Conservation (phyloP, 148 eudicot species). For the Diospyros kaki region DNA sequence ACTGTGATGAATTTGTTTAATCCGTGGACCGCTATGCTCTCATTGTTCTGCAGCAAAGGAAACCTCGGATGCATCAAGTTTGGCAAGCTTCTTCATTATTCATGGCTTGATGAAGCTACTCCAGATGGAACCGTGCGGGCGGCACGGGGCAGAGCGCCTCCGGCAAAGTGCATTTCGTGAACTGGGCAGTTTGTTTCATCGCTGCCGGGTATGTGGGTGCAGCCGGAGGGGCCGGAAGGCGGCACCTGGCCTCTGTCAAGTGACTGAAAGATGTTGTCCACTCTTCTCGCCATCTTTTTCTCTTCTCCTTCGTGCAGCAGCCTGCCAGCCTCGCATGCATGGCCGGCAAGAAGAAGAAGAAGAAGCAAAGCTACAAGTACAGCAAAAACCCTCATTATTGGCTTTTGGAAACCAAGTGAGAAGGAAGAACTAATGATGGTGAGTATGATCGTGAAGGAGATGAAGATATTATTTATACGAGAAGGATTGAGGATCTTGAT, state of each 20-base stretch:
- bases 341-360: slow-evolving; percentile 1
- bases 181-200: slow-evolving; percentile 19
- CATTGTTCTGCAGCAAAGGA: too few species aligned
- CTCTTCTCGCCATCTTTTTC: neutral
- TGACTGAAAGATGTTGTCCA: neutral
- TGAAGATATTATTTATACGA: slow-evolving; percentile 1
- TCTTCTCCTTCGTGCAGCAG: neutral
- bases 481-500: neutral
- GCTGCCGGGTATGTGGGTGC: neutral
- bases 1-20: too few species aligned
- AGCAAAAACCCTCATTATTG: slow-evolving; percentile 2
- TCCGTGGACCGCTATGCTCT: too few species aligned
- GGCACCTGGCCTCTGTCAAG: neutral
- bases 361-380: neutral
- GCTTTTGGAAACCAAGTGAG: neutral
- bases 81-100: neutral
- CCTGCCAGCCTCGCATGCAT: slow-evolving; percentile 9
- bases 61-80: neutral
- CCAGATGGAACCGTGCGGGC: slow-evolving; percentile 3
- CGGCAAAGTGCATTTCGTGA: slow-evolving; percentile 25
- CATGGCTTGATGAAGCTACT: neutral
- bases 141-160: slow-evolving; percentile 12
- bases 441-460: slow-evolving; percentile 1
- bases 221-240: neutral
- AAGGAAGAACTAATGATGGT: neutral